Evolutionary conservation across 1,284 basidiomycete species (phyloP), one percentile per base, ranked within the genome.

Genomic region (Ustilago vetiveriae): DNA sequence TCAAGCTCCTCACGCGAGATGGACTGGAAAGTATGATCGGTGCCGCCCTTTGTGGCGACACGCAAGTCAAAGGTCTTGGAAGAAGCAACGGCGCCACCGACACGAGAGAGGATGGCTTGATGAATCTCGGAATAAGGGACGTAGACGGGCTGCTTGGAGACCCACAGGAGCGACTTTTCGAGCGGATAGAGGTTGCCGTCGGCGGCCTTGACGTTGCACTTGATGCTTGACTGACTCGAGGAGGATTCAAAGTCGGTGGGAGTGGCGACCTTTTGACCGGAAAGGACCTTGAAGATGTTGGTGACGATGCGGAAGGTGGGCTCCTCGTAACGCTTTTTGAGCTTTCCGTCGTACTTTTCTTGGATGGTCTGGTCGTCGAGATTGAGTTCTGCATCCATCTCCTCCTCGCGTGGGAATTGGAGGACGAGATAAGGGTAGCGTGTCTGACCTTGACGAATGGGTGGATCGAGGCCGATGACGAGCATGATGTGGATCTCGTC

Each of bases 101-200:
- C 92, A 60, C 87, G 91, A 11, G 94, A 94, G 85, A 98, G 97
- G 46, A 93, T 87, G 62, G 92, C 90, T 83, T 92, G 90, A 75
- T 94, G 90, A 57, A 98, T 90, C 78, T 98, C 93, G 54, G 88
- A 88, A 71, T 96, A 90, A 72, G 96, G 92, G 75, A 98, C 88
- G 76, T 97, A 89, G 33, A 90, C 89, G 1, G 96, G 94, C 78
- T 94, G 90, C 83, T 98, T 98, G 58, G 94, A 94, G 52, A 98
- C 94, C 85, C 98, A 99, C 84, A 99, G 92, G 45, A 99, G 86
- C 82, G 91, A 92, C 87, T 97, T 97, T 82, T 98, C 96, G 65
- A 99, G 89, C 85, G 98, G 89, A 87, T 97, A 98, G 23, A 99
- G 88, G 82, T 97, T 92, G 66, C 96, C 96, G 83, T 97, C 94